Percentiles rank a stretch among this genome's conserved stretches.
Conservation (phyloP, 2,329 filamentous ascomycete species). For the Plenodomus lindquistii region DNA sequence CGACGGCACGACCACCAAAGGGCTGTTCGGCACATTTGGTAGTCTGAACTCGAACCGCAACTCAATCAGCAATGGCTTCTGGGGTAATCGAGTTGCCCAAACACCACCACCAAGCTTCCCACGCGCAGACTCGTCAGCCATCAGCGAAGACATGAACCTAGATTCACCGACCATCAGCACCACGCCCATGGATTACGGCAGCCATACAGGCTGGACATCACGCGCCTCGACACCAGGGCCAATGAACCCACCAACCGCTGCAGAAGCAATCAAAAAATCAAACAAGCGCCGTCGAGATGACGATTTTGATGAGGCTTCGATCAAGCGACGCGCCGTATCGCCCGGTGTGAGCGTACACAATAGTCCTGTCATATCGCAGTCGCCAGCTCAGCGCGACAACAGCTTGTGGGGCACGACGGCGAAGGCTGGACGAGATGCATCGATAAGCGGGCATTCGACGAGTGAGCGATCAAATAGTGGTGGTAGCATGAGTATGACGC, state of each 20-base stretch:
- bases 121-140: slow-evolving; percentile 55
- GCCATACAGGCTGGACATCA: slow-evolving; percentile 30
- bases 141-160: slow-evolving; percentile 72
- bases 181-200: slow-evolving; percentile 23
- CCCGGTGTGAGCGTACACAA: slow-evolving; percentile 90
- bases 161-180: slow-evolving; percentile 60
- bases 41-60: slow-evolving; percentile 79
- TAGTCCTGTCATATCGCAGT: slow-evolving; percentile 80
- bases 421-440: slow-evolving; percentile 61
- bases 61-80: slow-evolving; percentile 73
- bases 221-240: slow-evolving; percentile 45
- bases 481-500: slow-evolving; percentile 52
- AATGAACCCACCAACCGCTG: slow-evolving; percentile 43
- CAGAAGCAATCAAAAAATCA: slow-evolving; percentile 48
- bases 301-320: slow-evolving; percentile 82
- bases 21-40: slow-evolving; percentile 68
- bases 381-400: slow-evolving; percentile 73
- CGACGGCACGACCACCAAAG: slow-evolving; percentile 45
- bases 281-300: slow-evolving; percentile 84
- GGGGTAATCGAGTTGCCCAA: slow-evolving; percentile 68
- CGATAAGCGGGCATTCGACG: slow-evolving; percentile 56
- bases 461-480: slow-evolving; percentile 53
- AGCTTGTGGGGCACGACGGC: slow-evolving; percentile 74
- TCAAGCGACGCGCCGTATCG: slow-evolving; percentile 90
- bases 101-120: slow-evolving; percentile 63